Evolutionary conservation across 2,329 filamentous ascomycete genomes (phyloP).

Genomic region (Neoscytalidium dimidiatum): DNA sequence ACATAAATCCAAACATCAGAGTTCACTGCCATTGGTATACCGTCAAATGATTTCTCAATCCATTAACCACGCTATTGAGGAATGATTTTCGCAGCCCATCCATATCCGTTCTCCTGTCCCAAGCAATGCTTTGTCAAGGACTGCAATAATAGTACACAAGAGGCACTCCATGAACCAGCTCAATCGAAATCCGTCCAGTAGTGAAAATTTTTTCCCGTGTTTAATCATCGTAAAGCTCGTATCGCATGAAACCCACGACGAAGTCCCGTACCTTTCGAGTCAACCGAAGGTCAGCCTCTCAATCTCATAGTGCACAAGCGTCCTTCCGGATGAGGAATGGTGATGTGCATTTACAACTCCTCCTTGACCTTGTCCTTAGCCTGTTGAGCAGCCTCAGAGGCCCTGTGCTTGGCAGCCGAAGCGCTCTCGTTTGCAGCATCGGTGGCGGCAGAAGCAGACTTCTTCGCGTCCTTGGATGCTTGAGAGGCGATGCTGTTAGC

Average conservation of each 20-base stretch:
- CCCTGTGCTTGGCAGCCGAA: constrained; percentile 24
- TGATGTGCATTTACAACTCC: constrained; percentile 42
- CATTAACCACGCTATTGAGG: neutral
- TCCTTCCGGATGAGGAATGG: neutral
- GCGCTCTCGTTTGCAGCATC: constrained; percentile 35
- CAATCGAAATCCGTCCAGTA: neutral
- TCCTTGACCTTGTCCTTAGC: constrained; percentile 43
- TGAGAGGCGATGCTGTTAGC: constrained; percentile 34
- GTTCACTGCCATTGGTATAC: no score
- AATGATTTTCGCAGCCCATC: neutral
- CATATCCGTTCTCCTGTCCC: neutral
- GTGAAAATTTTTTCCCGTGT: neutral
- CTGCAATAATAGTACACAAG: constrained; percentile 12
- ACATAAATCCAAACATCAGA: no score
- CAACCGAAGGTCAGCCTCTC: no score
- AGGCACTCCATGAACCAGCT: neutral
- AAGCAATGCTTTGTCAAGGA: neutral
- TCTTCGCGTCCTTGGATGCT: constrained; percentile 35
- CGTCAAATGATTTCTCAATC: neutral
- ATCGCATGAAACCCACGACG: neutral
- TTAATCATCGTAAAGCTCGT: constrained; percentile 13
- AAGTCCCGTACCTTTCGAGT: neutral
- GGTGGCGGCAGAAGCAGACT: constrained; percentile 33
- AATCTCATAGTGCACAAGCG: no score
- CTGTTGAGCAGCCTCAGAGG: constrained; percentile 28